Conservation (phyloP, 1,284 basidiomycete species). For the Xanthoconium separans region DNA sequence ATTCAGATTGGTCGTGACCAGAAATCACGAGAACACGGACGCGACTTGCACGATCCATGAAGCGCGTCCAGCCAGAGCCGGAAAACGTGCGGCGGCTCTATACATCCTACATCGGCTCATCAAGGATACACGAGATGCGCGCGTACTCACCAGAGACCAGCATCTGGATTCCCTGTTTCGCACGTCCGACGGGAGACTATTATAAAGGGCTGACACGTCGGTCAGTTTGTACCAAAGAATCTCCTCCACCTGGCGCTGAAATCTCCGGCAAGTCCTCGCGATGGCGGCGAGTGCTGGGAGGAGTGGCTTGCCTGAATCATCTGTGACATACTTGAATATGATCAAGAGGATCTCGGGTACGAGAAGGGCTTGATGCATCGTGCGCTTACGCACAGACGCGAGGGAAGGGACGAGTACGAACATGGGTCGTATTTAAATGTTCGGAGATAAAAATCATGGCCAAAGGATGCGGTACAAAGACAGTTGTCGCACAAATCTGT, state of each 20-base stretch:
- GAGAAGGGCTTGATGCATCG: slow-evolving; percentile 17
- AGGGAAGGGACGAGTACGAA: slow-evolving; percentile 10
- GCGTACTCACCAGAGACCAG: slow-evolving; percentile 23
- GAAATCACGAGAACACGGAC: slow-evolving; percentile 12
- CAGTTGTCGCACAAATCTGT: slow-evolving; percentile 4
- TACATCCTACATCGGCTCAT: background rate
- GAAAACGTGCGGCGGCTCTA: slow-evolving; percentile 20
- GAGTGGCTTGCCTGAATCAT: slow-evolving; percentile 15
- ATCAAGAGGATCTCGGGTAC: slow-evolving; percentile 24
- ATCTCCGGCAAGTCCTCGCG: slow-evolving; percentile 24
- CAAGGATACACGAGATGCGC: background rate
- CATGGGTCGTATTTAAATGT: background rate
- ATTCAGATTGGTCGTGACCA: background rate
- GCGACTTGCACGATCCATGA: slow-evolving; percentile 16
- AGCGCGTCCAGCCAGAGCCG: slow-evolving; percentile 19
- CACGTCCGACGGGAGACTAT: slow-evolving; percentile 20
- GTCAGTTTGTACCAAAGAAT: slow-evolving; percentile 20
- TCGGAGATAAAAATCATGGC: background rate
- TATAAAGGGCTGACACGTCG: slow-evolving; percentile 13
- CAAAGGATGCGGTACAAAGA: background rate
- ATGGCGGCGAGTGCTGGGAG: slow-evolving; percentile 18
- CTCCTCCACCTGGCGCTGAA: slow-evolving; percentile 16
- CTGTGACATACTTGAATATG: slow-evolving; percentile 20
- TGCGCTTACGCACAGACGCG: background rate
- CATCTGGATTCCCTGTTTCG: slow-evolving; percentile 9